Evolutionary conservation across 106 monocot genomes (phyloP), one percentile per base, ranked within the genome.

Genomic region (Acorus gramineus): DNA sequence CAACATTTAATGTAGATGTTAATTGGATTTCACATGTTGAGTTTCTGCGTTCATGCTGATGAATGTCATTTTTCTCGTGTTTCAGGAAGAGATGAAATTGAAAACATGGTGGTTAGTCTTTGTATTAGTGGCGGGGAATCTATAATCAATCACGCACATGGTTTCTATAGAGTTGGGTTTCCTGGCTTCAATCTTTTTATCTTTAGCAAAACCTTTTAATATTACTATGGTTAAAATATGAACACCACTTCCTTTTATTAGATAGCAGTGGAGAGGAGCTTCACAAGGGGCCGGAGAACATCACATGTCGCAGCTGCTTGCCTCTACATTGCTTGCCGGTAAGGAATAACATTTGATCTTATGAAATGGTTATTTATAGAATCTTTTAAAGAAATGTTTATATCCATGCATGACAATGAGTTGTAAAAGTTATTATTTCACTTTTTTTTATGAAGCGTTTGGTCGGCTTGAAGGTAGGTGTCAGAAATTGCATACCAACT

Each of bases 251-350:
- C 61, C 0, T 5, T 65, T 46, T 65, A 80, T 61, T 63, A 95
- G 95, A 87, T 95, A 66, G 95, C 90, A 11, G 73, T 95, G 58
- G 90, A 95, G 42, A 75, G 78, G 52, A 82, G 77, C 57, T 95
- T 95, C 67, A 95, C 90, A 0, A 87, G 63, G 66, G 89, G 95
- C 0, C 78, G 95, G 3, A 73, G 71, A 71, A 77, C 71, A 60
- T 59, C 80, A 64, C 87, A 95, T 57, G 87, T 90, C 75, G 95
- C 90, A 11, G 95, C 95, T 80, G 79, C 85, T 55, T 95, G 95
- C 68, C 66, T 95, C 47, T 95, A 95, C 59, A 79, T 95, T 66
- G 81, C 82, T 66, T 95, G 95, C 60, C 62, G 95, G 90, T 90
- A 69, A 77, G 55, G 47, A 50, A 12, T 50, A 14, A 28, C 28